Evolutionary conservation across 2,329 filamentous ascomycete species (phyloP), one percentile per base, ranked within the genome.

Genomic region (Ophiostoma populinum): DNA sequence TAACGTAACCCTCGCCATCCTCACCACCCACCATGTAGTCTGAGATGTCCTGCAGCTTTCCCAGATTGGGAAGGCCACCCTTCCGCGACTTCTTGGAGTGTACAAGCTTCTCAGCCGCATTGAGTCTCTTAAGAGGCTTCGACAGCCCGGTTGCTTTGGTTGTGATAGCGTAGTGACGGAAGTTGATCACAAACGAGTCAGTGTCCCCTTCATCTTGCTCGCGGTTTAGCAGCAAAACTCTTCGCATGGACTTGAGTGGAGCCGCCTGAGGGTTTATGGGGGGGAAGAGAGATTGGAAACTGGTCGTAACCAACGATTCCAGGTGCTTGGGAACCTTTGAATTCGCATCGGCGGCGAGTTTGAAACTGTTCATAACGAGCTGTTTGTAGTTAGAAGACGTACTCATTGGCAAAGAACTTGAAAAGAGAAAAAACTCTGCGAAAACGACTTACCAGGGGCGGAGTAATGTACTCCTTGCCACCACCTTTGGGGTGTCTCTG

Each of bases 301-400:
- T 75, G 30, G 85, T 92, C 2, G 86, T 95, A 3, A 85, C 76
- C 21, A 98, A 75, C 17, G 80, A 78, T 58, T 98, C 90, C 49
- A 98, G 80, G 47, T 94, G 86, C 51, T 83, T 92, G 5, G 87
- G 85, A n/a, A 92, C 75, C 42, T 78, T 73, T 16, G 73, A 69
- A 38, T 65, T 67, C 20, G 69, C 57, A 38, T 74, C 68, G 29
- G 66, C 50, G 21, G 59, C 63, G 19, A 78, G 67, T 4, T 75
- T 77, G 55, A 98, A 93, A 55, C 93, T 94, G 61, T 98, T 98
- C 90, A 98, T 95, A 45, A 98, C 90, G 29, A 98, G 69, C 71
- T 78, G 41, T 3, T 34, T 10, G 21, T 6, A 36, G 45, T 57
- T 49, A 58, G 19, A 32, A 9, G 4, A 32, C 10, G 3, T 10